Conservation (phyloP, 2,329 filamentous ascomycete species). For the Alternaria tenuissima region DNA sequence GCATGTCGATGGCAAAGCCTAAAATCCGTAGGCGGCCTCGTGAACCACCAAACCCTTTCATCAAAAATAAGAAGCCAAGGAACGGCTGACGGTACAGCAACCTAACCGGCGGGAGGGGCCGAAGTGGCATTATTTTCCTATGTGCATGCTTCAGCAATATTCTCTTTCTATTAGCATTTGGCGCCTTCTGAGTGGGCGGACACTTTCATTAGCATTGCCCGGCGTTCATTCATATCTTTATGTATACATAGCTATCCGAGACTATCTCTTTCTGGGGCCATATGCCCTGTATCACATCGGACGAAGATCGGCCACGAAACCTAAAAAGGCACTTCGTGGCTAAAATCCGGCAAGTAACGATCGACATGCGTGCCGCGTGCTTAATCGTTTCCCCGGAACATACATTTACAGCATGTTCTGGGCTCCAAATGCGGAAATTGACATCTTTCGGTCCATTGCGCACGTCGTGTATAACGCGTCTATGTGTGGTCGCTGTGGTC, state of each 20-base stretch:
- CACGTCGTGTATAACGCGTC: slow-evolving; percentile 5
- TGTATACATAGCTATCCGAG: slow-evolving; percentile 11
- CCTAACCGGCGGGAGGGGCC: background rate
- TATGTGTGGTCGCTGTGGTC: slow-evolving; percentile 12
- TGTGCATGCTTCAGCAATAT: slow-evolving; percentile 14
- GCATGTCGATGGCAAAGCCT: slow-evolving; percentile 39
- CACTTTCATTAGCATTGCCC: slow-evolving; percentile 9
- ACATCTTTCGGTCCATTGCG: slow-evolving; percentile 1
- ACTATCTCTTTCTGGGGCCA: slow-evolving; percentile 15
- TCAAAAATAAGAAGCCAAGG: slow-evolving; percentile 40
- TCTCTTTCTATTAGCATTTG: slow-evolving; percentile 3
- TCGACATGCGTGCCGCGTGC: slow-evolving; percentile 19
- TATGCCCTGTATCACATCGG: slow-evolving; percentile 12
- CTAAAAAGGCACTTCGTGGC: slow-evolving; percentile 20
- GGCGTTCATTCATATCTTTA: slow-evolving; percentile 11
- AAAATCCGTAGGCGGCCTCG: slow-evolving; percentile 44
- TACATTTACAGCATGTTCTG: background rate
- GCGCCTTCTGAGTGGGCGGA: background rate
- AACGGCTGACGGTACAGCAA: slow-evolving; percentile 25
- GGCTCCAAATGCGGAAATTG: background rate
- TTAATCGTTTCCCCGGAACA: slow-evolving; percentile 5
- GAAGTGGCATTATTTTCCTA: slow-evolving; percentile 1
- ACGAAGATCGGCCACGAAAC: slow-evolving; percentile 19
- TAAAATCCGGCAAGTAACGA: slow-evolving; percentile 25
- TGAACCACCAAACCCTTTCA: slow-evolving; percentile 37